Evolutionary conservation across 306 rosid species (phyloP).

Genomic region (Trifolium dubium): DNA sequence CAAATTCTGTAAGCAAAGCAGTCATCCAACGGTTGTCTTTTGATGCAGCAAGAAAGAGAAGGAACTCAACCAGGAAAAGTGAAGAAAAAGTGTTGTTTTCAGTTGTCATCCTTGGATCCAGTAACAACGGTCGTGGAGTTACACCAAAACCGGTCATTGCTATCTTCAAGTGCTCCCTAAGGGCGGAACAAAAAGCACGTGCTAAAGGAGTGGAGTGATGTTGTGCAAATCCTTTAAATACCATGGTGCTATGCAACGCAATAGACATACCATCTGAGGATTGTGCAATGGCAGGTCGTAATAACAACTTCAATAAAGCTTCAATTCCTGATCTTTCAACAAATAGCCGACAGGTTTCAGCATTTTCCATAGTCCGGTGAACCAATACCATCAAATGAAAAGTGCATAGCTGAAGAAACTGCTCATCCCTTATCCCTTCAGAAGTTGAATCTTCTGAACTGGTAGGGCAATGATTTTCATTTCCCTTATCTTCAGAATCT

Average conservation of each 20-base stretch:
- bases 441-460: slow-evolving; percentile 57
- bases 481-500: slow-evolving; percentile 74
- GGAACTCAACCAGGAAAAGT: slow-evolving; percentile 87
- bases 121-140: slow-evolving; percentile 64
- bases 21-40: slow-evolving; percentile 96
- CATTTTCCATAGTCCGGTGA: slow-evolving; percentile 92
- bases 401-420: slow-evolving; percentile 73
- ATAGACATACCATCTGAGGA: slow-evolving; percentile 95
- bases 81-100: slow-evolving; percentile 70
- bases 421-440: slow-evolving; percentile 74
- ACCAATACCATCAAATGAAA: slow-evolving; percentile 93
- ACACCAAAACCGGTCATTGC: slow-evolving; percentile 69
- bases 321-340: slow-evolving; percentile 94
- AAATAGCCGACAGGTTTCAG: slow-evolving; percentile 94
- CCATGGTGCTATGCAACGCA: slow-evolving; percentile 97
- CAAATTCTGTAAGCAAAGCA: slow-evolving; percentile 86
- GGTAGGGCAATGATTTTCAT: slow-evolving; percentile 55
- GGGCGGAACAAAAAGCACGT: slow-evolving; percentile 85
- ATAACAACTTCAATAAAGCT: slow-evolving; percentile 78
- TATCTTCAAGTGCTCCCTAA: slow-evolving; percentile 74
- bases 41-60: slow-evolving; percentile 92
- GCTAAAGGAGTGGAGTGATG: slow-evolving; percentile 90
- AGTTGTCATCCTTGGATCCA: slow-evolving; percentile 74
- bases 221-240: slow-evolving; percentile 90
- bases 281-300: slow-evolving; percentile 79